Conservation (phyloP, 1,139 yeast species). For the Debaryomyces fabryi region DNA sequence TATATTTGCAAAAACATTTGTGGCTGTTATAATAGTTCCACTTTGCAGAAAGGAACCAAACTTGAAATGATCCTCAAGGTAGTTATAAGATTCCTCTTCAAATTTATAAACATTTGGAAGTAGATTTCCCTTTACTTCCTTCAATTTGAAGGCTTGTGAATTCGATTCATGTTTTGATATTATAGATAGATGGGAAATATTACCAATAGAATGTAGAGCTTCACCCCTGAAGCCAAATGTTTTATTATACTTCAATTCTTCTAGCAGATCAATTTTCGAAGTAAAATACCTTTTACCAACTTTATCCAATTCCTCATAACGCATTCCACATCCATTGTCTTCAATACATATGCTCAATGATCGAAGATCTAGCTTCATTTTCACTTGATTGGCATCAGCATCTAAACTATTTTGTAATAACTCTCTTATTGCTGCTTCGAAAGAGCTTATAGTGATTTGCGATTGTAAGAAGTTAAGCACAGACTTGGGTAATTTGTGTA, state of each 20-base stretch:
- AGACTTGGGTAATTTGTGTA: slow-evolving; percentile 14
- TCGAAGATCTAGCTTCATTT: slow-evolving; percentile 62
- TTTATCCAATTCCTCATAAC: slow-evolving; percentile 54
- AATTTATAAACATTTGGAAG: neutral
- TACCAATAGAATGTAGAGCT: slow-evolving; percentile 65
- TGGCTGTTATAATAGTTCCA: slow-evolving; percentile 57
- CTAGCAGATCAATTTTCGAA: slow-evolving; percentile 58
- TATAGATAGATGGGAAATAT: slow-evolving; percentile 36
- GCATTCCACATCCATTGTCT: slow-evolving; percentile 81
- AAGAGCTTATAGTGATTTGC: slow-evolving; percentile 16
- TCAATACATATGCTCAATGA: slow-evolving; percentile 60
- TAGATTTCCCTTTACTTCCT: neutral
- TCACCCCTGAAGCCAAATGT: slow-evolving; percentile 87
- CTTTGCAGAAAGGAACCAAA: slow-evolving; percentile 10
- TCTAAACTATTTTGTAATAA: slow-evolving; percentile 80
- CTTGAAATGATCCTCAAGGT: neutral
- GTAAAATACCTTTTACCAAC: slow-evolving; percentile 73
- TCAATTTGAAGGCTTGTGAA: neutral
- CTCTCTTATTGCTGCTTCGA: slow-evolving; percentile 61
- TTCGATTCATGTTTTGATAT: slow-evolving; percentile 30
- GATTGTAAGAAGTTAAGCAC: slow-evolving; percentile 16
- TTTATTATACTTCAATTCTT: slow-evolving; percentile 49
- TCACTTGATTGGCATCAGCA: slow-evolving; percentile 68
- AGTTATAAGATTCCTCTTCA: neutral
- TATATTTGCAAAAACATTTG: slow-evolving; percentile 51